phyloP scores from a whole-genome alignment of 495 filamentous ascomycete genomes.

The Penicillium nucicola region DNA sequence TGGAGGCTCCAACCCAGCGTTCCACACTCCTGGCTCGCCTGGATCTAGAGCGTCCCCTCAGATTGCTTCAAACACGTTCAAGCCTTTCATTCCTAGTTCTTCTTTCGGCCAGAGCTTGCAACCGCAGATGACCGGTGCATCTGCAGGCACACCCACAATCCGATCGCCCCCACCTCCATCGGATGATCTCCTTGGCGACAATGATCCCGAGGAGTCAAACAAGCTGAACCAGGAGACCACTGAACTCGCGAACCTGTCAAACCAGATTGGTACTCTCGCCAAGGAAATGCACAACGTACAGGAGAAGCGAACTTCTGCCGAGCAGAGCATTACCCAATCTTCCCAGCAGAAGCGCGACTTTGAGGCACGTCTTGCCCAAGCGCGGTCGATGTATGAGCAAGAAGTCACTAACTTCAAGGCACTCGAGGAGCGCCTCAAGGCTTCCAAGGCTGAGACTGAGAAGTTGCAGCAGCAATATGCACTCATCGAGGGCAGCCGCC shows the following conservation, averaged over 20 bases:
- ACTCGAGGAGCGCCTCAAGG: conserved; percentile 76
- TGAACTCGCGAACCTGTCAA: conserved; percentile 94
- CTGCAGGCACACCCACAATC: conserved; percentile 39
- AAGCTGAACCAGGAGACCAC: conserved; percentile 83
- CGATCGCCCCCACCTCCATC: conserved; percentile 53
- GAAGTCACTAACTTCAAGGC: conserved; percentile 82
- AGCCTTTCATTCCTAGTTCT: conserved; percentile 87
- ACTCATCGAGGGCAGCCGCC: conserved; percentile 73
- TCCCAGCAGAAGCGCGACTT: conserved; percentile 87
- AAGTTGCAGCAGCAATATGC: conserved; percentile 80
- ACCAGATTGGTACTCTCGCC: conserved; percentile 83
- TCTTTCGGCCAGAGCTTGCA: conserved; percentile 83
- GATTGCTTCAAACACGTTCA: conserved; percentile 58
- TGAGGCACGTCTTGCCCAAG: conserved; percentile 78
- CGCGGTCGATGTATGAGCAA: conserved; percentile 85
- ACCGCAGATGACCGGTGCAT: conserved; percentile 73
- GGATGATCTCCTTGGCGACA: conserved; percentile 93
- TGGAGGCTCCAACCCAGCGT: conserved; percentile 58
- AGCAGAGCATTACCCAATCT: conserved; percentile 74
- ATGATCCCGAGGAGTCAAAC: conserved; percentile 84
- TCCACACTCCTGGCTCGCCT: conserved; percentile 40
- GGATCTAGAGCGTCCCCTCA: conserved; percentile 35
- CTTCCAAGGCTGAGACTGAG: conserved; percentile 73
- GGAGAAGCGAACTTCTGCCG: conserved; percentile 68
- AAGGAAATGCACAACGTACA: conserved; percentile 94